Conservation (phyloP, 495 filamentous ascomycete species). For the Mytilinidion resinicola region DNA sequence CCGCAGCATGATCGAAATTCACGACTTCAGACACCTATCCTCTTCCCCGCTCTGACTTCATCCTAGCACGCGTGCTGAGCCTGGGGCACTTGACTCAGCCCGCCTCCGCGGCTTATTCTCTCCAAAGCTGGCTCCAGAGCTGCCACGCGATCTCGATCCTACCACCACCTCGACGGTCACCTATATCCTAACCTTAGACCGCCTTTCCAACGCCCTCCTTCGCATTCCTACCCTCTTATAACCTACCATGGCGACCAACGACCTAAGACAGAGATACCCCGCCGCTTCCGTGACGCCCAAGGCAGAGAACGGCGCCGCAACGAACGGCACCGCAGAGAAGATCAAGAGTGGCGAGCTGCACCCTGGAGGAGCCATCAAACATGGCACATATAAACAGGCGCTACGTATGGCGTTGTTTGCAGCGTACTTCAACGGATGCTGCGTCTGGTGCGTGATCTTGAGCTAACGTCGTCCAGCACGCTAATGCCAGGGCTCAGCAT, state of each 20-base stretch:
- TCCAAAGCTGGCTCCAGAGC: not conserved
- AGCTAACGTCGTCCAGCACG: conserved; percentile 15
- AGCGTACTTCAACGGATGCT: conserved; percentile 59
- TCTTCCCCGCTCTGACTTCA: not conserved
- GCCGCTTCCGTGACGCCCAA: conserved; percentile 17
- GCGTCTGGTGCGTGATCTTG: conserved; percentile 18
- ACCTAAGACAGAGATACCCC: conserved; percentile 16
- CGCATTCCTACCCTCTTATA: not conserved
- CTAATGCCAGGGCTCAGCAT: conserved; percentile 41
- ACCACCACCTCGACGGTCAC: not conserved
- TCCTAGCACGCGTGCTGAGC: no score
- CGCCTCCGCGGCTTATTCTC: not conserved
- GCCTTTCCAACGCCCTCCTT: not conserved
- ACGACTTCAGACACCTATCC: not conserved
- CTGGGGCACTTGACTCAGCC: not conserved
- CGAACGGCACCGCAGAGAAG: not conserved
- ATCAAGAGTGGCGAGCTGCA: conserved; percentile 35
- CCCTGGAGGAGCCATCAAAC: conserved; percentile 59
- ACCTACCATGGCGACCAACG: conserved; percentile 11
- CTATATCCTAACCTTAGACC: not conserved
- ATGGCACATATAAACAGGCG: conserved; percentile 59
- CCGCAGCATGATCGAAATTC: not conserved
- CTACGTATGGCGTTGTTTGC: conserved; percentile 57
- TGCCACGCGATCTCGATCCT: not conserved
- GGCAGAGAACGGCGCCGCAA: not conserved